These are phyloP conservation scores for Vicia villosa DNA, from an alignment of 306 rosid genomes.

Conservation along the genomic window DNA sequence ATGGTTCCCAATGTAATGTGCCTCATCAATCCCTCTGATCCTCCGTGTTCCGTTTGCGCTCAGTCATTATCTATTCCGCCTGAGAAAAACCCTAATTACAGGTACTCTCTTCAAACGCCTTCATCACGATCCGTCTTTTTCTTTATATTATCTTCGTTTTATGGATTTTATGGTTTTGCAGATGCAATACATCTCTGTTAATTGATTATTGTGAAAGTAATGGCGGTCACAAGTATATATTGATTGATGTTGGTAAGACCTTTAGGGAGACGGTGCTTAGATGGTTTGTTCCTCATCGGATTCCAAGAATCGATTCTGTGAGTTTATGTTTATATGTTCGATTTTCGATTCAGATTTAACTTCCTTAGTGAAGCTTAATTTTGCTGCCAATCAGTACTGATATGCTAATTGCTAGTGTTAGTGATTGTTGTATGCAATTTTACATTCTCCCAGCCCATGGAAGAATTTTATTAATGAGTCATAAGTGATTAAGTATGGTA, in stretches of 20 bases:
- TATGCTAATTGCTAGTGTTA: too few relatives aligned
- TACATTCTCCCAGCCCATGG: constrained; percentile 4
- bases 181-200: constrained; percentile 90
- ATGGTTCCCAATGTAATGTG: constrained; percentile 80
- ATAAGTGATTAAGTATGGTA: constrained; percentile 15
- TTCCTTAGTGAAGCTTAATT: constrained; percentile 10
- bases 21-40: constrained; percentile 78
- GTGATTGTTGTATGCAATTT: background rate
- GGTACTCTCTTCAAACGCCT: constrained; percentile 44
- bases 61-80: constrained; percentile 70
- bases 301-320: constrained; percentile 92
- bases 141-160: background rate
- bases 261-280: constrained; percentile 92
- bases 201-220: constrained; percentile 70
- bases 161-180: constrained; percentile 43
- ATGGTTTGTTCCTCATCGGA: constrained; percentile 80
- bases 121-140: background rate
- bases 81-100: constrained; percentile 79
- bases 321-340: constrained; percentile 37
- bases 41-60: constrained; percentile 77
- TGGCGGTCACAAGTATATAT: constrained; percentile 59
- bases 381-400: too few relatives aligned
- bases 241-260: constrained; percentile 95
- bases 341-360: background rate
- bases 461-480: background rate